These are phyloP conservation scores for Hygrophila difformis DNA, from an alignment of 257 asterid genomes.

Conservation along the genomic window DNA sequence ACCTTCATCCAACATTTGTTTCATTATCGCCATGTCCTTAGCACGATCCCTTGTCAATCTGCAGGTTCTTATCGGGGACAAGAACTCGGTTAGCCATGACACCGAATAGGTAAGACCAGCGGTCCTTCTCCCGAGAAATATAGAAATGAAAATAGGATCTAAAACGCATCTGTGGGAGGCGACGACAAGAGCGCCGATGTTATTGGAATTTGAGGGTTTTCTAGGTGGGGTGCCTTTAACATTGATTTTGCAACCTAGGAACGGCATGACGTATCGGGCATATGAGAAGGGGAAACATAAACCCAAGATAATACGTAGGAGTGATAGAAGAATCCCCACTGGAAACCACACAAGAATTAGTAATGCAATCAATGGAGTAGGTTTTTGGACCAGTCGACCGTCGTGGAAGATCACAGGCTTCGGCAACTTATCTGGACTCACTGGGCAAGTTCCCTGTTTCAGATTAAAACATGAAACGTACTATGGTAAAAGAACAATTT, in stretches of 20 bases:
- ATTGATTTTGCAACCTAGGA: not conserved
- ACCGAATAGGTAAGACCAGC: not conserved
- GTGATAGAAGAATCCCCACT: conserved; percentile 18
- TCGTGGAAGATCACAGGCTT: no score
- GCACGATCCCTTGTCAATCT: not conserved
- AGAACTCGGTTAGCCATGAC: not conserved
- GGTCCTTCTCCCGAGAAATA: not conserved
- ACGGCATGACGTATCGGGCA: no score
- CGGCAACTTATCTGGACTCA: conserved; percentile 16
- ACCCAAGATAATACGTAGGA: conserved; percentile 5
- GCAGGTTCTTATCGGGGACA: not conserved
- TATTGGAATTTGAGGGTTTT: not conserved
- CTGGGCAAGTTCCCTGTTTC: conserved; percentile 7
- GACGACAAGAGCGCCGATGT: not conserved
- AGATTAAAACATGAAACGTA: not conserved
- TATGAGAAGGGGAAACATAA: no score
- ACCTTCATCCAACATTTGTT: not conserved
- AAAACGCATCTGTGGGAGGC: not conserved
- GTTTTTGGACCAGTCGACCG: conserved; percentile 28
- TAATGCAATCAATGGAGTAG: conserved; percentile 26
- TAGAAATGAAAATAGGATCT: not conserved
- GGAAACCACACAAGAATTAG: conserved; percentile 32
- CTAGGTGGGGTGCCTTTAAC: not conserved
- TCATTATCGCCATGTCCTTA: not conserved
- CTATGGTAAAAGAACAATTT: no score